Conservation (phyloP, 345 rosid genomes). For the Cardiospermum halicacabum region DNA sequence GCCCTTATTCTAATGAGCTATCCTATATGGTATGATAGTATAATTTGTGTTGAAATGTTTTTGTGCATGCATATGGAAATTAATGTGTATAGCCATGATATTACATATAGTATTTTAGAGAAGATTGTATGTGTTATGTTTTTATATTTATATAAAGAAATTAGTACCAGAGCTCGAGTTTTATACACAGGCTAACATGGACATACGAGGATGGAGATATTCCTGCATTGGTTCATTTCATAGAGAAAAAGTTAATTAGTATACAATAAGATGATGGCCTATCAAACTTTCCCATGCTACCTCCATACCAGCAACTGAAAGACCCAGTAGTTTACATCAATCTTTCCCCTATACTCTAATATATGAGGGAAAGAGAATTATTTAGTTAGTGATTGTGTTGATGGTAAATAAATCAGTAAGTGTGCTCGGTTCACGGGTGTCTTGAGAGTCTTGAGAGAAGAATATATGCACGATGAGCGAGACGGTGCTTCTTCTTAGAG, state of each 20-base stretch:
- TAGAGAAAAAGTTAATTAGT: constrained; percentile 75
- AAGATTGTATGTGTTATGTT: background rate
- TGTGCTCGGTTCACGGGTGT: no score
- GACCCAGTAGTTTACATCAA: constrained; percentile 43
- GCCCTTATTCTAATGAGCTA: background rate
- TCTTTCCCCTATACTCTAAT: constrained; percentile 15
- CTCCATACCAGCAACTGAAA: constrained; percentile 47
- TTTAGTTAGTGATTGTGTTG: constrained; percentile 8
- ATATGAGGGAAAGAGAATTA: constrained; percentile 10
- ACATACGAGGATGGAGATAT: constrained; percentile 96
- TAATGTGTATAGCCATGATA: background rate
- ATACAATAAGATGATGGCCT: constrained; percentile 41
- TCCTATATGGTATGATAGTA: background rate
- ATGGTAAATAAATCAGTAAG: no score
- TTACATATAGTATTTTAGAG: background rate
- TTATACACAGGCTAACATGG: constrained; percentile 67
- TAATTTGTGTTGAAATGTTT: background rate
- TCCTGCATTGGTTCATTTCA: constrained; percentile 70
- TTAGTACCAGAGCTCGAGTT: background rate
- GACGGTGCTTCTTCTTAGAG: no score
- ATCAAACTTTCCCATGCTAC: constrained; percentile 35
- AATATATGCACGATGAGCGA: background rate
- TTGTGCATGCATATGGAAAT: background rate
- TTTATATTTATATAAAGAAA: background rate
- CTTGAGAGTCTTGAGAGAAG: background rate